Base-by-base conservation (phyloP, 352 stramenopile species). In the Phytophthora fragariaefolia region DNA sequence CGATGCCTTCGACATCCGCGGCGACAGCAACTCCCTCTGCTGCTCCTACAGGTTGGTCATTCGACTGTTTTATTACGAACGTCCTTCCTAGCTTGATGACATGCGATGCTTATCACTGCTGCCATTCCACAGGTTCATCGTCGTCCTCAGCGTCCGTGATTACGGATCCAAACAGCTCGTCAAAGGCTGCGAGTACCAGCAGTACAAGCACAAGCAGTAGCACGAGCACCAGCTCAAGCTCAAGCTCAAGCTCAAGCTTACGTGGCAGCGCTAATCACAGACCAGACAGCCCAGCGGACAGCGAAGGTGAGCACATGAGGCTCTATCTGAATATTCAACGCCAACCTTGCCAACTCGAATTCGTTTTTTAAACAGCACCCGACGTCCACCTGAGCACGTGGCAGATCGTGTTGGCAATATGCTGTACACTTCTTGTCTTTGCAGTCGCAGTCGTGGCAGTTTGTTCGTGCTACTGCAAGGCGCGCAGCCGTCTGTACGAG, bases 401-500 rank as follows among this genome's bases (percentile, higher is more conserved):
- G 79, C 74, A 85, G 46, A 82, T 85, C 55, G 66, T 67, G 43
- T 55, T 85, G 42, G 80, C 80, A 67, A 83, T 87, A 48, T 80
- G 74, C 63, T 85, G 66, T 28, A 38, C 32, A 6, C 64, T 69
- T 55, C 64, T 87, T 32, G 58, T 82, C 17, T 82, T 85, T 32
- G 36, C 69, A 1, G 74, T 85, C 17, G 74, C 63, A 6, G 60
- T 80, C n/a, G 68, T 85, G 24, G 73, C 79, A 32, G 70, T 87
- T 8, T 70, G 77, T 30, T 66, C 71, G 28, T 87, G 76, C 61
- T 85, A 82, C 55, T 87, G 74, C 63, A 83, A 80, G 64, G 72
- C 74, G 27, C 71, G 72, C 20, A 76, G 59, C n/a, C 77, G 76
- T 9, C 54, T 84, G 27, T 59, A 81, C 42, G 67, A 84, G 61